phyloP scores from a whole-genome alignment of 345 rosid genomes.

The Acer negundo region DNA sequence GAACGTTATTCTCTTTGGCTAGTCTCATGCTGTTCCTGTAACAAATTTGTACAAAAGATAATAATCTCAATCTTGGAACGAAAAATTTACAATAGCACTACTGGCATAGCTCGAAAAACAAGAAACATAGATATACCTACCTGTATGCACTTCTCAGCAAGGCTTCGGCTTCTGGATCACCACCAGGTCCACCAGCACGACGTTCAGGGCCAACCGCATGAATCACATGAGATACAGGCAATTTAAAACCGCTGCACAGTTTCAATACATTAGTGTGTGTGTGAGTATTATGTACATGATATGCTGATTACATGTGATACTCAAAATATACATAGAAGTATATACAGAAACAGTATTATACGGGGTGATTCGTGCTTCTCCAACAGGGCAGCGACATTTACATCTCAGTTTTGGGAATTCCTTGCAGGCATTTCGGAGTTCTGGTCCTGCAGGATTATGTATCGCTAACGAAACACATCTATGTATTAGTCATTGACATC shows the following conservation, averaged over 20 bases:
- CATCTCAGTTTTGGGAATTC: constrained; percentile 59
- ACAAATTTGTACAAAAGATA: constrained; percentile 19
- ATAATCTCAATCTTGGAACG: background rate
- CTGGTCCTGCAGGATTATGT: constrained; percentile 83
- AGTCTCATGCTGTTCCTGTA: constrained; percentile 68
- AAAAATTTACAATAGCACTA: background rate
- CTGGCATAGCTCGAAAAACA: background rate
- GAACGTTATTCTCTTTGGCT: constrained; percentile 70
- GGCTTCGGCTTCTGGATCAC: constrained; percentile 11
- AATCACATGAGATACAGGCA: constrained; percentile 76
- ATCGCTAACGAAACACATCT: constrained; percentile 46
- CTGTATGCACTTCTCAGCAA: constrained; percentile 63
- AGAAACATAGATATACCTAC: constrained; percentile 24
- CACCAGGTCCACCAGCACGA: constrained; percentile 24
- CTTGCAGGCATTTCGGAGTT: constrained; percentile 65
- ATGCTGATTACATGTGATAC: background rate
- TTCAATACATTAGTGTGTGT: background rate
- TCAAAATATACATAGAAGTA: background rate
- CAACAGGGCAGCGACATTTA: constrained; percentile 60
- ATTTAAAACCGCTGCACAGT: constrained; percentile 66
- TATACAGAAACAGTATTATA: constrained; percentile 8
- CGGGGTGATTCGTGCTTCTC: constrained; percentile 92
- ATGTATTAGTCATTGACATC: background rate
- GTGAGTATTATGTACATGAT: background rate
- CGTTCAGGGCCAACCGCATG: constrained; percentile 80